Evolutionary conservation across 2,329 filamentous ascomycete species (phyloP).

Genomic region (Exophiala mesophila): DNA sequence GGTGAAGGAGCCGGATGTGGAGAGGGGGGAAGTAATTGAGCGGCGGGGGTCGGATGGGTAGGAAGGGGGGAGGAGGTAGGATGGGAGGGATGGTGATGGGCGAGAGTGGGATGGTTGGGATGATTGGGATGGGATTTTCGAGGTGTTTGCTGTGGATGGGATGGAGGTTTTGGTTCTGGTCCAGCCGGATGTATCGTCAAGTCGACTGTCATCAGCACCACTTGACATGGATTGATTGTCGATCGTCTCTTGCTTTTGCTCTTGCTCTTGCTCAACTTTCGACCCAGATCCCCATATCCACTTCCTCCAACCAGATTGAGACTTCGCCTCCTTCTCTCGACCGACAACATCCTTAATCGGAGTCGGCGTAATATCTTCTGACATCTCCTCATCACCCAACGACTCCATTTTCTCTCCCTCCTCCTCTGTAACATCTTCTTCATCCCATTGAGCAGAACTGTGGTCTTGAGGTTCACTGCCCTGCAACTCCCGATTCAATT

Average conservation of each 20-base stretch:
- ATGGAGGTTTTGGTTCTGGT: constrained; percentile 14
- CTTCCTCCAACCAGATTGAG: constrained; percentile 7
- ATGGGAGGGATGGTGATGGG: constrained; percentile 11
- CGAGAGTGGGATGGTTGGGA: neutral
- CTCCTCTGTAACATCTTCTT: neutral
- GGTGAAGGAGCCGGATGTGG: constrained; percentile 21
- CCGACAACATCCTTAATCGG: neutral
- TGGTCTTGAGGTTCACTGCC: neutral
- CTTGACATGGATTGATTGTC: neutral
- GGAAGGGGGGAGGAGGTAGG: constrained; percentile 26
- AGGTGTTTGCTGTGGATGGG: constrained; percentile 3
- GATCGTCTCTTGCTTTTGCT: neutral
- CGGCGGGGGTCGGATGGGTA: constrained; percentile 24
- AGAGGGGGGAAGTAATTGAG: constrained; percentile 10
- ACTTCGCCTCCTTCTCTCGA: neutral
- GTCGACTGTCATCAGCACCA: neutral
- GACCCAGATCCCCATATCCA: constrained; percentile 18
- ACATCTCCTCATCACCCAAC: constrained; percentile 3
- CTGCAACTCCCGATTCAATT: constrained; percentile 13
- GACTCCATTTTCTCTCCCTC: neutral
- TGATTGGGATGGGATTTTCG: constrained; percentile 5
- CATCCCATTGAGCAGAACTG: neutral
- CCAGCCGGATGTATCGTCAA: constrained; percentile 4
- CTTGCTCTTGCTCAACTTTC: neutral
- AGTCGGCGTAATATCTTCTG: neutral